These are phyloP conservation scores for Geotrichum candidum DNA, from an alignment of 1,139 yeast species.

Conservation along the genomic window DNA sequence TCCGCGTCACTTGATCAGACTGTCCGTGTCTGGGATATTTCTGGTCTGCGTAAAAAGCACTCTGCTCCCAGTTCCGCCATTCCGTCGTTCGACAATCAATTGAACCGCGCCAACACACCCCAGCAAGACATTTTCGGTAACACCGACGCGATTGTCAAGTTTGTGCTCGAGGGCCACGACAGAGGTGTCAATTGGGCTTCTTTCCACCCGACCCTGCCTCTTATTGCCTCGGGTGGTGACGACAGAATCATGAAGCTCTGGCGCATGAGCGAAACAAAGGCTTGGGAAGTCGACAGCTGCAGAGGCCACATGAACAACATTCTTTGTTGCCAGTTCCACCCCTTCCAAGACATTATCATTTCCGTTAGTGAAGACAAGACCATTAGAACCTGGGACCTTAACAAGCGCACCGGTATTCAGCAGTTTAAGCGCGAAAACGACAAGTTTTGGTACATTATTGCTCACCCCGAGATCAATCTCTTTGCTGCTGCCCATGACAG, in stretches of 20 bases:
- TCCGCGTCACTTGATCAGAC: slow-evolving; percentile 96
- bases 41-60: slow-evolving; percentile 91
- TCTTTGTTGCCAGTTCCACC: slow-evolving; percentile 85
- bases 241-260: slow-evolving; percentile 92
- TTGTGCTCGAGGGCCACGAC: slow-evolving; percentile 95
- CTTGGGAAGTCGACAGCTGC: slow-evolving; percentile 99
- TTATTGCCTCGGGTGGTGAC: slow-evolving; percentile 94
- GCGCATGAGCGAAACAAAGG: slow-evolving; percentile 97
- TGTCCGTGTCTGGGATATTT: slow-evolving; percentile 98
- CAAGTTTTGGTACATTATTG: slow-evolving; percentile 87
- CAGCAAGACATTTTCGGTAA: slow-evolving; percentile 93
- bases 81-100: slow-evolving; percentile 69
- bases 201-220: slow-evolving; percentile 93
- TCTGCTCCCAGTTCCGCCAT: slow-evolving; percentile 57
- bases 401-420: slow-evolving; percentile 87
- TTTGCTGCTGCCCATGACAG: slow-evolving; percentile 97
- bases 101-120: slow-evolving; percentile 43
- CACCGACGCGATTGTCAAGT: slow-evolving; percentile 90
- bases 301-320: slow-evolving; percentile 96
- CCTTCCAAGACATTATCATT: slow-evolving; percentile 83
- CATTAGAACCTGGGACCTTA: slow-evolving; percentile 95
- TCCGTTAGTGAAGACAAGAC: slow-evolving; percentile 97
- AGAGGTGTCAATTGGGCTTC: slow-evolving; percentile 98
- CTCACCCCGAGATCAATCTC: slow-evolving; percentile 84
- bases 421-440: slow-evolving; percentile 93